These are phyloP conservation scores for Ploettnerulaceae sp. DNA, from an alignment of 2,329 filamentous ascomycete species.

Conservation along the genomic window DNA sequence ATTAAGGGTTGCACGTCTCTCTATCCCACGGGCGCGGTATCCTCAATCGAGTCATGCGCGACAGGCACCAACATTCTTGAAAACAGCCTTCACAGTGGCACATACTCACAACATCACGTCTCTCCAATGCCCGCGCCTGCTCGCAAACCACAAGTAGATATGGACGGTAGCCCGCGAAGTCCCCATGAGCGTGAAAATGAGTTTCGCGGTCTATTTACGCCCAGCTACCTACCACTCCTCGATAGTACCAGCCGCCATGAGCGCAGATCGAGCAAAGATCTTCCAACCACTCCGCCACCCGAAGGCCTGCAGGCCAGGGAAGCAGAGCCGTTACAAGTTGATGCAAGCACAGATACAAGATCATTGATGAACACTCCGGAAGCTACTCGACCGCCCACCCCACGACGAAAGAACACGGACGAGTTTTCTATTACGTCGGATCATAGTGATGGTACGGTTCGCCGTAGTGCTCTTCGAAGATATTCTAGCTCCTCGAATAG, in stretches of 20 bases:
- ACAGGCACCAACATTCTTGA: conserved; percentile 19
- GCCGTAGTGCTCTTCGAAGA: conserved; percentile 54
- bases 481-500: conserved; percentile 46
- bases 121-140: conserved; percentile 1
- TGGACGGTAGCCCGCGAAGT: conserved; percentile 38
- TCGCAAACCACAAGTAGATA: conserved; percentile 21
- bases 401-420: conserved; percentile 32
- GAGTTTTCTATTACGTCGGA: conserved; percentile 46
- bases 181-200: conserved; percentile 54
- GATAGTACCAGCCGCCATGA: conserved; percentile 37
- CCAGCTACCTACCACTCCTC: conserved; percentile 57
- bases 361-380: conserved; percentile 26
- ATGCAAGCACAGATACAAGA: conserved; percentile 24
- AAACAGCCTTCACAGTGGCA: conserved; percentile 8
- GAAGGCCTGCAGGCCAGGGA: conserved; percentile 21
- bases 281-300: conserved; percentile 7
- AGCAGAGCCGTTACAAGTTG: conserved; percentile 15
- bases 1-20: conserved; percentile 27
- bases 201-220: conserved; percentile 59
- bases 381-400: conserved; percentile 21
- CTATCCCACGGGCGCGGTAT: conserved; percentile 19
- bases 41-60: conserved; percentile 24
- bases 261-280: conserved; percentile 25
- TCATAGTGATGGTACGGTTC: conserved; percentile 45
- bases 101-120: conserved; percentile 37